Conservation (phyloP, 164 flowering plant genomes). For the Magnolia kwangsiensis region DNA sequence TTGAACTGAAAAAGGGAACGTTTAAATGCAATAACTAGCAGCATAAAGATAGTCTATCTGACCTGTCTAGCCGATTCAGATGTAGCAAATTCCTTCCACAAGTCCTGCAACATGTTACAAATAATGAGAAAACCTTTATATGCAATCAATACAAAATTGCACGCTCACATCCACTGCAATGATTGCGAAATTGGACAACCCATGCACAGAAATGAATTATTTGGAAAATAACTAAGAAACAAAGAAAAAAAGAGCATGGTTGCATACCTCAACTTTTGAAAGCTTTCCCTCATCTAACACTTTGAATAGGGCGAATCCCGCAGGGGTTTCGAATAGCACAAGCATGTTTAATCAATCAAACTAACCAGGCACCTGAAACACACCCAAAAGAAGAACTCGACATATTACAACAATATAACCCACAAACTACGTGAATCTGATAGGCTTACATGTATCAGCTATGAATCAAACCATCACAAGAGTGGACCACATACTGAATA, state of each 20-base stretch:
- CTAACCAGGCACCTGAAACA: neutral
- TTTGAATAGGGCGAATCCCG: slow-evolving; percentile 90
- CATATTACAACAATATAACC: neutral
- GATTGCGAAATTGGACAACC: neutral
- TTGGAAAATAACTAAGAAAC: neutral
- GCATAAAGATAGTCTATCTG: neutral
- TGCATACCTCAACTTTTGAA: slow-evolving; percentile 58
- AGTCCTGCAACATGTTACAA: slow-evolving; percentile 40
- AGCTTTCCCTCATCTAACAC: slow-evolving; percentile 89
- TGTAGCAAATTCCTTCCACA: slow-evolving; percentile 62
- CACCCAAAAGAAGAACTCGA: neutral
- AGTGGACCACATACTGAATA: too few species aligned
- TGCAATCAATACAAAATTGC: neutral
- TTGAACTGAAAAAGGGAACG: neutral
- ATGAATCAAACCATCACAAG: too few species aligned
- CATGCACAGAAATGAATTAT: neutral
- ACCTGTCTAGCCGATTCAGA: slow-evolving; percentile 81
- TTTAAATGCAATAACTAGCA: neutral
- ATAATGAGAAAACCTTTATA: neutral
- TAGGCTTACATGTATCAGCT: too few species aligned
- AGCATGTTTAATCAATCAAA: slow-evolving; percentile 41
- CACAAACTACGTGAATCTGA: too few species aligned
- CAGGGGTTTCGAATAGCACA: slow-evolving; percentile 80
- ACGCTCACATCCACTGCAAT: neutral
- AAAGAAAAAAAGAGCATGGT: neutral